These are phyloP conservation scores for Euptelea pleiosperma DNA, from an alignment of 164 flowering plant genomes.

Conservation along the genomic window DNA sequence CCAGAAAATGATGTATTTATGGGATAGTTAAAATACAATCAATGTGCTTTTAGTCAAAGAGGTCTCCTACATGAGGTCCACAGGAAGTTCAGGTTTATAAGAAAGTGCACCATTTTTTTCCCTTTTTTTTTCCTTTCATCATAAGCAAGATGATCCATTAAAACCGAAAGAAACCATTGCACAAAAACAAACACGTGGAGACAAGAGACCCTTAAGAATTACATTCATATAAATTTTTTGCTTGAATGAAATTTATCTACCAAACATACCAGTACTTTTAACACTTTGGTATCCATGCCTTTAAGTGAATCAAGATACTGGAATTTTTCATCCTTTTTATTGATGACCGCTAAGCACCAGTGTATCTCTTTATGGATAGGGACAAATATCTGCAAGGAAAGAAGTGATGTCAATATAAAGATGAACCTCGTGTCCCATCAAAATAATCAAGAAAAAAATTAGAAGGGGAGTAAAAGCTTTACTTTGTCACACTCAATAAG, in stretches of 20 bases:
- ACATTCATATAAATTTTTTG: too few species aligned
- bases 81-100: too few species aligned
- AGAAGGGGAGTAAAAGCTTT: conserved; percentile 15
- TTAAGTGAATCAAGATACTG: conserved; percentile 93
- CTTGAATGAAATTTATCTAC: not conserved
- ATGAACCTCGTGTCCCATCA: not conserved
- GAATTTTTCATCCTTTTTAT: conserved; percentile 71
- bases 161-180: too few species aligned
- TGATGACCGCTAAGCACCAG: conserved; percentile 91
- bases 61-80: too few species aligned
- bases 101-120: too few species aligned
- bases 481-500: conserved; percentile 93
- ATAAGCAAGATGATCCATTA: too few species aligned
- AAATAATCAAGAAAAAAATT: not conserved
- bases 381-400: conserved; percentile 68
- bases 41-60: too few species aligned
- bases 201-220: too few species aligned
- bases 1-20: too few species aligned
- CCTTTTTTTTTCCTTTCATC: too few species aligned
- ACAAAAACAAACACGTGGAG: too few species aligned
- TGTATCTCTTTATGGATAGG: conserved; percentile 85
- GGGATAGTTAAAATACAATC: too few species aligned
- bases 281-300: conserved; percentile 57
- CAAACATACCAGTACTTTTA: conserved; percentile 62
- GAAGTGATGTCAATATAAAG: conserved; percentile 7